Conservation (phyloP, 257 asterid genomes). For the Cinchona pubescens region DNA sequence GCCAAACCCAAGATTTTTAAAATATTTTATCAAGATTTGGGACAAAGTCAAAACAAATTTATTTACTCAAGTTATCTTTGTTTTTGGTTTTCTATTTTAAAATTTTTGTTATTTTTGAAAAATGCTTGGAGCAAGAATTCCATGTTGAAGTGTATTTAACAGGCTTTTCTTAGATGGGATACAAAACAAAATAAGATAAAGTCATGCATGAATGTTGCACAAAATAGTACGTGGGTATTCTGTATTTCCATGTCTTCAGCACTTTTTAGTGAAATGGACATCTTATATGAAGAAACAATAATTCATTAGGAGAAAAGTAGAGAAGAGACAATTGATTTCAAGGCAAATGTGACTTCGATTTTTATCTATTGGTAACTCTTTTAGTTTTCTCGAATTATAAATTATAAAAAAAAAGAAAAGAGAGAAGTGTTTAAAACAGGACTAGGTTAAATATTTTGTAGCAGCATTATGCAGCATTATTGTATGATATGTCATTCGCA, state of each 20-base stretch:
- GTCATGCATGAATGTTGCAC: not conserved
- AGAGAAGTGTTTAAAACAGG: not conserved
- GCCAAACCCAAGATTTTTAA: not conserved
- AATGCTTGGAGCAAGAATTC: not conserved
- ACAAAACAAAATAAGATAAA: not conserved
- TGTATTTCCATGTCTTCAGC: not conserved
- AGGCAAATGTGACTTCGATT: too few relatives aligned
- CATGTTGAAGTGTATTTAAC: not conserved
- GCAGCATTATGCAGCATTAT: not conserved
- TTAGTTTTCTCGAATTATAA: too few relatives aligned
- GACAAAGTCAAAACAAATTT: not conserved
- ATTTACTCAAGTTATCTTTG: too few relatives aligned
- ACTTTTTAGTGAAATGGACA: not conserved
- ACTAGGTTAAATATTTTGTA: not conserved
- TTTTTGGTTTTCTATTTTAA: not conserved
- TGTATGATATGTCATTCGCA: not conserved
- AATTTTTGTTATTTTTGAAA: not conserved
- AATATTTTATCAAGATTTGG: not conserved
- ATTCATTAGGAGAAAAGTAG: too few relatives aligned
- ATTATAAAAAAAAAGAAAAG: not conserved
- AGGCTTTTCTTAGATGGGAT: not conserved
- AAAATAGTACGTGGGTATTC: not conserved
- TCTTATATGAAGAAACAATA: not conserved
- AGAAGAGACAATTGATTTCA: too few relatives aligned
- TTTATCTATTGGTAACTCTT: too few relatives aligned